A percentile compares a stretch with the other conserved stretches of the same genome.
Evolutionary conservation across 2,329 filamentous ascomycete species (phyloP).

Genomic region (Talaromyces sp.): DNA sequence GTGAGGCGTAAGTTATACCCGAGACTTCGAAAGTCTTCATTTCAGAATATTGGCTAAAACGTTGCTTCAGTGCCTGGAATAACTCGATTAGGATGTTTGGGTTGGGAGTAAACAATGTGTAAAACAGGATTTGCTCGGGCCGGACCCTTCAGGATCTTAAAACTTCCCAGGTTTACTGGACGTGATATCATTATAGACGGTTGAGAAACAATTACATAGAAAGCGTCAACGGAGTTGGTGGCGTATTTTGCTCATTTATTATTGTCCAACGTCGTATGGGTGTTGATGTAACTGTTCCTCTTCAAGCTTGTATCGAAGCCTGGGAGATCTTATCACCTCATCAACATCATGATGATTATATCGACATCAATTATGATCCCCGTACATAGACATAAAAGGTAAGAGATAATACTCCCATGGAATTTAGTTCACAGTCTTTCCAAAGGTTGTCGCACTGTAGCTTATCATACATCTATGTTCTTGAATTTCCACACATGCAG

Average conservation of each 20-base stretch:
- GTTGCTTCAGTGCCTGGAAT: conserved; percentile 63
- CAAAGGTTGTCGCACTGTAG: too few relatives aligned
- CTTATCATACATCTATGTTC: too few relatives aligned
- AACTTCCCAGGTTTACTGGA: background rate
- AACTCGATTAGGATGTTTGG: conserved; percentile 83
- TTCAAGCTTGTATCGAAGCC: too few relatives aligned
- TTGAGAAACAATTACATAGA: background rate
- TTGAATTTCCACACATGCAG: background rate
- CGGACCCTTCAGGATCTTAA: background rate
- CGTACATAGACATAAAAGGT: too few relatives aligned
- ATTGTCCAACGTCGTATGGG: background rate
- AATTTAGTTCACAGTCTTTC: too few relatives aligned
- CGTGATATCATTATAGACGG: background rate
- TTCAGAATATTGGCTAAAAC: conserved; percentile 22
- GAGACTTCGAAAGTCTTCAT: background rate
- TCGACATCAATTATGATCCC: too few relatives aligned
- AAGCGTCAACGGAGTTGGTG: background rate
- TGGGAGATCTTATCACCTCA: too few relatives aligned
- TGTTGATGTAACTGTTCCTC: too few relatives aligned
- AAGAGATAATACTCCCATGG: too few relatives aligned
- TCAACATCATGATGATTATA: too few relatives aligned
- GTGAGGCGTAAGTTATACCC: conserved; percentile 64
- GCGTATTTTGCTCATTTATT: background rate
- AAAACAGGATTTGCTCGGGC: background rate
- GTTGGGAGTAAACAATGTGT: conserved; percentile 53